Base-by-base conservation (phyloP, 2,329 filamentous ascomycete genomes). In the Penicillium sp. region DNA sequence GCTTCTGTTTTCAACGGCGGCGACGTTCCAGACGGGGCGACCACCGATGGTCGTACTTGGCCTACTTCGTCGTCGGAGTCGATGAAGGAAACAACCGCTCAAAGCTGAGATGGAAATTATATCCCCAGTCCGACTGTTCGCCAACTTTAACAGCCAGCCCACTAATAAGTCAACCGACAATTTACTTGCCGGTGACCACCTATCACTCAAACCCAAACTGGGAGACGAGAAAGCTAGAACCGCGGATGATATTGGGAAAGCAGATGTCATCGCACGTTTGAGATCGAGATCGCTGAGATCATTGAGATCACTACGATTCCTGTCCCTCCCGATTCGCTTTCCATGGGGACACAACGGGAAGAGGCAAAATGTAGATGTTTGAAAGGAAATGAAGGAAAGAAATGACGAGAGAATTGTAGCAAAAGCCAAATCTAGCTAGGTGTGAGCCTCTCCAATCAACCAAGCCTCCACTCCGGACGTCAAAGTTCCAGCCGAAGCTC, bases 251-350 rank as follows among this genome's bases (percentile, higher is more conserved):
- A 4, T 29, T 33, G 41, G 21, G 17, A n/a, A n/a, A 44, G 42
- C 21, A 24, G 46, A 51, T 51, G 48, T 41, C 48, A 50, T 21
- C 24, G 21, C 21, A 13, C 36, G 13, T 7, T 24, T 23, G 34
- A 40, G 39, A 42, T 37, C 23, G 23, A 44, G 40, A 50, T 50
- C 47, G 18, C 33, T 30, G 30, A 37, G 20, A 43, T 30, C 40
- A 32, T 6, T 17, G 26, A 20, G 21, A 39, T 24, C 36, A 32
- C 18, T 21, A 15, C 7, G 12, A 24, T 20, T 23, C 29, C 29
- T 24, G 27, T 5, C 7, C 21, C 12, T 26, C 6, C 37, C 36
- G 13, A 39, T 39, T 26, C 13, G 20, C 8, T 18, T 17, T 29
- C 39, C 24, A 29, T n/a, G 39, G 17, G 29, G 9, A 29, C 15